Conservation (phyloP, 192 early-diverging fungal genomes). For the Lobulomyces angularis region DNA sequence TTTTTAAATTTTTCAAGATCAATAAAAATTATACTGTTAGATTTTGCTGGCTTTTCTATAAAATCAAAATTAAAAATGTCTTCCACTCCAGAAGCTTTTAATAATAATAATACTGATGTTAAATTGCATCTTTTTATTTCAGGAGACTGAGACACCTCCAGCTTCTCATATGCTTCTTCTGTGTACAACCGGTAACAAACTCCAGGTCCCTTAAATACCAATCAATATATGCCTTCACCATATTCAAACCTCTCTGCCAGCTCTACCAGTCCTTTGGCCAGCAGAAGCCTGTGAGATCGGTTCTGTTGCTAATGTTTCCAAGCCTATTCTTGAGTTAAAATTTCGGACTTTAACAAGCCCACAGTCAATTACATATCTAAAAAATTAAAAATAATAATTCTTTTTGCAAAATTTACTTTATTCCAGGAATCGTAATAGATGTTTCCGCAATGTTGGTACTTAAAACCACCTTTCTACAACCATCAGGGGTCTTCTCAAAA, state of each 20-base stretch:
- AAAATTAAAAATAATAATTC: too few relatives aligned
- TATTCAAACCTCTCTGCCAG: constrained; percentile 73
- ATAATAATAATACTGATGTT: constrained; percentile 65
- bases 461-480: constrained; percentile 82
- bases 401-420: too few relatives aligned
- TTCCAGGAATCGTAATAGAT: constrained; percentile 87
- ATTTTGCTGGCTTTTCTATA: constrained; percentile 78
- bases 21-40: constrained; percentile 25
- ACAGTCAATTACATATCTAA: constrained; percentile 87
- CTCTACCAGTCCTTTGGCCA: constrained; percentile 80
- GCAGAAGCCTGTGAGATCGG: constrained; percentile 88
- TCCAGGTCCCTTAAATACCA: constrained; percentile 51
- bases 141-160: constrained; percentile 72
- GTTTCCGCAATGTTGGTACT: constrained; percentile 98
- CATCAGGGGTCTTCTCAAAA: constrained; percentile 75
- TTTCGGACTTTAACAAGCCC: constrained; percentile 86
- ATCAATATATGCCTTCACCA: not conserved
- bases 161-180: constrained; percentile 57
- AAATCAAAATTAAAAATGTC: constrained; percentile 88
- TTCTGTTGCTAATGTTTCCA: constrained; percentile 69
- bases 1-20: constrained; percentile 1
- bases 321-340: constrained; percentile 77
- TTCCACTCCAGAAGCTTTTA: constrained; percentile 85
- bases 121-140: constrained; percentile 89
- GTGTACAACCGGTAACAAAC: constrained; percentile 88